phyloP scores from a whole-genome alignment of 495 filamentous ascomycete genomes.

The Penicillium argentinense region DNA sequence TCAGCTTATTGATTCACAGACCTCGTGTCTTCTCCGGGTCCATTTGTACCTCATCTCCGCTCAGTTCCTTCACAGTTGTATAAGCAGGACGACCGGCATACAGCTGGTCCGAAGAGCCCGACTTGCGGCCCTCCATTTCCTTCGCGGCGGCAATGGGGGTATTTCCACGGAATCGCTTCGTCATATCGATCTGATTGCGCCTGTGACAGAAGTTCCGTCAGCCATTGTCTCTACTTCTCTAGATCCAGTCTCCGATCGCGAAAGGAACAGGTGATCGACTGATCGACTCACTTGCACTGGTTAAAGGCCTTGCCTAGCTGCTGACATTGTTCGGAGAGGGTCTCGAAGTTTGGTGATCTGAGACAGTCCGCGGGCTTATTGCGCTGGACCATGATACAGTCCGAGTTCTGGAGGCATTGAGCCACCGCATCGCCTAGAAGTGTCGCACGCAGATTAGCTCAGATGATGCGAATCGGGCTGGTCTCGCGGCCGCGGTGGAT shows the following conservation, averaged over 20 bases:
- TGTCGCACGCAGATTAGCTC: neutral
- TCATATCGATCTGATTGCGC: conserved; percentile 96
- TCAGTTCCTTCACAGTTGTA: conserved; percentile 49
- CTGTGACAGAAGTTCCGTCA: conserved; percentile 27
- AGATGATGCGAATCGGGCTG: conserved; percentile 2
- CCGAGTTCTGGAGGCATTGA: conserved; percentile 88
- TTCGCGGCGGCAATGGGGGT: conserved; percentile 69
- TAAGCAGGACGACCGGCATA: conserved; percentile 80
- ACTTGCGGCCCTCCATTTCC: conserved; percentile 58
- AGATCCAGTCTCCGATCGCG: neutral
- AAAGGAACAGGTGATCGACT: neutral
- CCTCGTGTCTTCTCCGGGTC: conserved; percentile 52
- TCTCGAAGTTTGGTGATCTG: conserved; percentile 70
- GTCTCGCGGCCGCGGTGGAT: neutral
- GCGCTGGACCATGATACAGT: conserved; percentile 90
- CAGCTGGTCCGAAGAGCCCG: conserved; percentile 53
- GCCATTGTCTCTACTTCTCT: neutral
- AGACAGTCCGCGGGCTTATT: conserved; percentile 86
- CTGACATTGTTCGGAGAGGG: conserved; percentile 83
- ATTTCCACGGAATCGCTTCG: conserved; percentile 98
- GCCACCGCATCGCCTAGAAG: conserved; percentile 77
- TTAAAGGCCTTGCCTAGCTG: conserved; percentile 89
- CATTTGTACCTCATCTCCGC: conserved; percentile 49
- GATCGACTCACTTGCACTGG: conserved; percentile 72
- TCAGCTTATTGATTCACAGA: conserved; percentile 23